These are phyloP conservation scores for Clitopilus hobsonii DNA, from an alignment of 768 basidiomycete species.

Conservation along the genomic window DNA sequence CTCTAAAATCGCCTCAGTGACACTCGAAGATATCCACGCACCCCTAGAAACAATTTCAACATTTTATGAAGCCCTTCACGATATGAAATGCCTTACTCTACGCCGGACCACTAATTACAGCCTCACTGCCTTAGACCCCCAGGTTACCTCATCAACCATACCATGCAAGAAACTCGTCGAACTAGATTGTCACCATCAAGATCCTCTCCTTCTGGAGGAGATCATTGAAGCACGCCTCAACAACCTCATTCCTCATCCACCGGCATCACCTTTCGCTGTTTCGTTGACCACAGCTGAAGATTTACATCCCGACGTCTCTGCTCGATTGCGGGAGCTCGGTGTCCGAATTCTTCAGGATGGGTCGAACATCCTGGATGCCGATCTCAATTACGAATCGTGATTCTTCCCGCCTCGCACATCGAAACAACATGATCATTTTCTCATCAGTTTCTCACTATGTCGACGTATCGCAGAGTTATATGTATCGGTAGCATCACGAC, in stretches of 20 bases:
- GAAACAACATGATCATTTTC: no score
- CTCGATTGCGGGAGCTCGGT: no score
- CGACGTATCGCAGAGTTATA: no score
- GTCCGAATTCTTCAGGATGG: no score
- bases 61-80: conserved; percentile 22
- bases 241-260: not conserved
- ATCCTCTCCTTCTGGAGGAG: not conserved
- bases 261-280: no score
- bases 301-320: no score
- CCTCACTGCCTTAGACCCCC: conserved; percentile 15
- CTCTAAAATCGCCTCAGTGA: conserved; percentile 24
- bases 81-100: conserved; percentile 17
- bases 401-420: no score
- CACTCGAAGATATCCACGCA: conserved; percentile 23
- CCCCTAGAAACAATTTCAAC: conserved; percentile 11
- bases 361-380: not conserved
- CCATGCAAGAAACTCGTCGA: conserved; percentile 3
- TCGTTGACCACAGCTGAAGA: not conserved
- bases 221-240: not conserved
- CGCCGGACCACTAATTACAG: conserved; percentile 17
- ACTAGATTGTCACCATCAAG: not conserved
- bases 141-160: not conserved
- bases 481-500: no score
- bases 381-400: no score
- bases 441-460: no score